Percentiles rank a stretch among this genome's conserved stretches.
phyloP scores from a whole-genome alignment of 2,329 filamentous ascomycete genomes.

The Fusarium paranaense region DNA sequence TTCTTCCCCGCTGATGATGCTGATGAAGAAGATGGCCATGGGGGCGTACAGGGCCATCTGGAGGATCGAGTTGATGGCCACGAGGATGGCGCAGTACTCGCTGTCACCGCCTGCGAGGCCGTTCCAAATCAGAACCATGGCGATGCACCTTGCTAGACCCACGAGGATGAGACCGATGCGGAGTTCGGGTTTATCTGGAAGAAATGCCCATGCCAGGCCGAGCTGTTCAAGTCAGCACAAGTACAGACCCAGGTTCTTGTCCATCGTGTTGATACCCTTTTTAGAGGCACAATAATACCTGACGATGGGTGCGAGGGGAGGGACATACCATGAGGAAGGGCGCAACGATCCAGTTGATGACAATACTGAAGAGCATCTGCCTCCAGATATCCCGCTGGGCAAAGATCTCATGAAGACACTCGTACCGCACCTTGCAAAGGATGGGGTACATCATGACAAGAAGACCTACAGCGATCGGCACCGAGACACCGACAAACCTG shows the following conservation, averaged over 20 bases:
- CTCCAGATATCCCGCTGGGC: conserved; percentile 74
- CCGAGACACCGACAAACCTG: conserved; percentile 75
- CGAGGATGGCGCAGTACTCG: conserved; percentile 86
- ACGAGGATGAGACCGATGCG: conserved; percentile 82
- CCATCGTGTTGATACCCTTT: not conserved
- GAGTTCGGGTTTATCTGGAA: conserved; percentile 68
- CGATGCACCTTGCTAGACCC: conserved; percentile 86
- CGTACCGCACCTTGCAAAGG: conserved; percentile 85
- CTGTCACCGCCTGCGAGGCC: conserved; percentile 75
- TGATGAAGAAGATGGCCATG: conserved; percentile 75
- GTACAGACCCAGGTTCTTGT: too few relatives aligned
- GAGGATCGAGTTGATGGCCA: conserved; percentile 79
- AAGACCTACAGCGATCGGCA: conserved; percentile 80
- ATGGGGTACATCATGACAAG: conserved; percentile 97
- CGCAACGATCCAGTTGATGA: conserved; percentile 86
- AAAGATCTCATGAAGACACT: conserved; percentile 77
- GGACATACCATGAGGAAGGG: conserved; percentile 80
- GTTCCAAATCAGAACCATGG: conserved; percentile 86
- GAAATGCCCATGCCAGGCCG: conserved; percentile 75
- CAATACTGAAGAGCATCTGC: conserved; percentile 80
- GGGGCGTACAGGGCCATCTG: conserved; percentile 81
- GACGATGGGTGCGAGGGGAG: not conserved
- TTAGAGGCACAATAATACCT: not conserved
- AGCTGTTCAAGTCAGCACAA: conserved; percentile 56
- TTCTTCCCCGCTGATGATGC: conserved; percentile 69